These are phyloP conservation scores for Fusarium subtropicale DNA, from an alignment of 2,329 filamentous ascomycete genomes.

Conservation along the genomic window DNA sequence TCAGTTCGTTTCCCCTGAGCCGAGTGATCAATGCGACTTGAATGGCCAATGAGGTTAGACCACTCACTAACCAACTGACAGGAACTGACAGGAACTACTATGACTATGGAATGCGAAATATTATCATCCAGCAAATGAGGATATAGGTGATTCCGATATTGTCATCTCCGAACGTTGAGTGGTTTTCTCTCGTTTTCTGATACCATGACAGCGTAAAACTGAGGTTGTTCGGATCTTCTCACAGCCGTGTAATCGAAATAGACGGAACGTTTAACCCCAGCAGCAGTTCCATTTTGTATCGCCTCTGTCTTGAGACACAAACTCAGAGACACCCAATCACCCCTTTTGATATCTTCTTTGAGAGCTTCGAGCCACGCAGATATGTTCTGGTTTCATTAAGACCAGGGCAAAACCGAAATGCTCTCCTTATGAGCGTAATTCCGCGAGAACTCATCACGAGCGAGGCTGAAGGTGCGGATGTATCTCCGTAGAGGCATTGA, in stretches of 20 bases:
- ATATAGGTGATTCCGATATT: constrained; percentile 14
- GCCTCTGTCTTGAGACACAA: neutral
- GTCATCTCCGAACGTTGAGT: constrained; percentile 24
- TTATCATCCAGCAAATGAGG: constrained; percentile 2
- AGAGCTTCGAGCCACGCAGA: neutral
- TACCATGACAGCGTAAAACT: neutral
- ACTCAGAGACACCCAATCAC: neutral
- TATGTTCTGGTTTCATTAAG: neutral
- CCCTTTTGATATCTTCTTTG: neutral
- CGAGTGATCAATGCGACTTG: neutral
- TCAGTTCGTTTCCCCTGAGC: constrained; percentile 13
- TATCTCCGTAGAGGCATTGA: constrained; percentile 9
- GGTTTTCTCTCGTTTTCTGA: neutral
- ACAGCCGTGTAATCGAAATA: neutral
- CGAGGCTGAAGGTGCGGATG: constrained; percentile 11
- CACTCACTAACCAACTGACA: constrained; percentile 10
- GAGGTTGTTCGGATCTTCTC: neutral
- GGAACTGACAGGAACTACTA: constrained; percentile 3
- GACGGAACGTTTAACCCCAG: neutral
- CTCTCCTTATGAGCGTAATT: constrained; percentile 13
- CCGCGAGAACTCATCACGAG: constrained; percentile 3
- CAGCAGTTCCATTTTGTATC: neutral
- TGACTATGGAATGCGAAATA: neutral
- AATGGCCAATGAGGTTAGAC: constrained; percentile 19
- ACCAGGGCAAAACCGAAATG: neutral